phyloP scores from a whole-genome alignment of 2,329 filamentous ascomycete genomes.

The Periconia sp. region DNA sequence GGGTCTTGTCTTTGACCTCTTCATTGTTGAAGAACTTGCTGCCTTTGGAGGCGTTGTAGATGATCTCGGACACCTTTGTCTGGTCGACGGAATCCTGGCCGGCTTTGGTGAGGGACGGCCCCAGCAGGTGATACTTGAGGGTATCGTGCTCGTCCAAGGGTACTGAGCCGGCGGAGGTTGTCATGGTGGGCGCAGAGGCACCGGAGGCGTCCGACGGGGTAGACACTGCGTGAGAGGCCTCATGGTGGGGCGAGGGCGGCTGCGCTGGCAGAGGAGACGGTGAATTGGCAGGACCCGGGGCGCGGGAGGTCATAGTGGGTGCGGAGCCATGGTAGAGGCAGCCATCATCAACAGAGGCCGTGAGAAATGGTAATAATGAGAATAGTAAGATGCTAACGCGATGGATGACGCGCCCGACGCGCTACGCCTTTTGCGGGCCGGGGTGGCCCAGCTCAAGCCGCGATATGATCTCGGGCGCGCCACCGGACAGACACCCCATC shows the following conservation, averaged over 20 bases:
- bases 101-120: slow-evolving; percentile 90
- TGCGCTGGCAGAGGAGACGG: slow-evolving; percentile 13
- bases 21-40: slow-evolving; percentile 97
- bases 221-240: slow-evolving; percentile 7
- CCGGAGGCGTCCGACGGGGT: slow-evolving; percentile 1
- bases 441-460: slow-evolving; percentile 13
- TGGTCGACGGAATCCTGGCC: slow-evolving; percentile 95
- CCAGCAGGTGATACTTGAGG: slow-evolving; percentile 87
- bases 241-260: slow-evolving; percentile 17
- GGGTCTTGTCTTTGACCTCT: slow-evolving; percentile 76
- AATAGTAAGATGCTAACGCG: slow-evolving; percentile 7
- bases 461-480: neutral
- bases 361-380: slow-evolving; percentile 12
- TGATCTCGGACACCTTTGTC: slow-evolving; percentile 91
- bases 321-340: slow-evolving; percentile 23
- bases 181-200: slow-evolving; percentile 2
- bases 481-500: neutral
- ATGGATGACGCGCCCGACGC: slow-evolving; percentile 22
- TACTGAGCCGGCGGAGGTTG: neutral
- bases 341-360: slow-evolving; percentile 7
- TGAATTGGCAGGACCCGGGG: slow-evolving; percentile 21
- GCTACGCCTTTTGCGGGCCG: slow-evolving; percentile 21
- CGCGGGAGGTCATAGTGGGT: slow-evolving; percentile 30
- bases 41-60: slow-evolving; percentile 95
- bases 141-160: slow-evolving; percentile 60